Conservation (phyloP, 2,329 filamentous ascomycete genomes). For the Nannizziopsis arthrosporioides region DNA sequence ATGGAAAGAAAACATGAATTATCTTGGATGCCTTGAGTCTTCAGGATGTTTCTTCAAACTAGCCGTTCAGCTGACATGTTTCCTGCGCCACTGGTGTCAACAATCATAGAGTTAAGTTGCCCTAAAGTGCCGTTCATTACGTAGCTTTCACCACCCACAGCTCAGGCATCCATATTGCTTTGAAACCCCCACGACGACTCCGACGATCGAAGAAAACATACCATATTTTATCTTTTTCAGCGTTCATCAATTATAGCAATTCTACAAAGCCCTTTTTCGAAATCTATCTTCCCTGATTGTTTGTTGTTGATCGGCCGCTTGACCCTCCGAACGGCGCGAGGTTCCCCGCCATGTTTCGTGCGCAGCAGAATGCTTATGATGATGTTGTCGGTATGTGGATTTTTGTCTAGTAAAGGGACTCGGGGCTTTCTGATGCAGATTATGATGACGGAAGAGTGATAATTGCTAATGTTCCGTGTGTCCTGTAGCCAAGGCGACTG, state of each 20-base stretch:
- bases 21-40: no score
- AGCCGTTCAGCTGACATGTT: no score
- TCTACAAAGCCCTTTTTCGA: background rate
- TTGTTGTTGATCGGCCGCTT: background rate
- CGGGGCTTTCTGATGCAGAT: no score
- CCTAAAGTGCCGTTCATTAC: background rate
- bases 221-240: background rate
- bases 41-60: no score
- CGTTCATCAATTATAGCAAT: background rate
- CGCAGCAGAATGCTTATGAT: slow-evolving; percentile 57
- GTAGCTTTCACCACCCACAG: background rate
- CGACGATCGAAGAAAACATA: background rate
- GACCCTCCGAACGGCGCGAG: slow-evolving; percentile 2
- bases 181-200: background rate
- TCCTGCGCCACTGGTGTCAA: no score
- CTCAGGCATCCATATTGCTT: slow-evolving; percentile 8
- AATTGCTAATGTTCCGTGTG: slow-evolving; percentile 20
- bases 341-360: slow-evolving; percentile 42
- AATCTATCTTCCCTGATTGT: background rate
- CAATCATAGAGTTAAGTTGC: background rate
- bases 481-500: slow-evolving; percentile 64
- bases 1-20: no score
- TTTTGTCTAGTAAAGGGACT: background rate
- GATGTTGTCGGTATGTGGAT: slow-evolving; percentile 54
- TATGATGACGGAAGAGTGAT: no score